Base-by-base conservation (phyloP, 1,284 basidiomycete genomes). In the Tremellales sp. region DNA sequence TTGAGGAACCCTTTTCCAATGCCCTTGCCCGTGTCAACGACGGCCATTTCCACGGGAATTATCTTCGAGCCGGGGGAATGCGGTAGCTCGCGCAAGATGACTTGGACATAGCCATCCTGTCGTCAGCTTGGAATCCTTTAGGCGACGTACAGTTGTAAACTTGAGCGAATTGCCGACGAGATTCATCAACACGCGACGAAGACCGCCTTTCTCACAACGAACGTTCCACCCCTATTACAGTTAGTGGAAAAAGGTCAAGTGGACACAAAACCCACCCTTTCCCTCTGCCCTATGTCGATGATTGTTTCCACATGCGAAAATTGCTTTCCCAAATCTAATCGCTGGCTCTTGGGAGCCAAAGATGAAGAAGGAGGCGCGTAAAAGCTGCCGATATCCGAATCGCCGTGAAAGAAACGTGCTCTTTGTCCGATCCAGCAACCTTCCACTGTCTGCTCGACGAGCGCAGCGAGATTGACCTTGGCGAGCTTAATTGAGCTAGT, bases 381-480 rank as follows among this genome's bases (percentile, higher is more conserved):
- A 25, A 93, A 85, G 58, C 86, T 91, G 19, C 93, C 93, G 53
- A 95, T 91, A 51, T 85, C 88, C 21, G 72, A 82, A 34, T 71
- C 82, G 54, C 83, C 79, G 53, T 78, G 74, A 49, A 81, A 79
- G 45, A 82, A 81, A 29, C 88, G 80, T 3, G 91, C 91, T 37
- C 87, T 82, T 64, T 91, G 85, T 6, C 93, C 92, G 39, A 97
- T 87, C 87, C 87, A 95, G 58, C 88, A 93, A 21, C 91, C 90
- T 63, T 97, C 92, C 24, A 93, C 85, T 1, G 91, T 92, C 63
- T 94, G 89, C 72, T 95, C 91, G n/a, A 95, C 81, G 9, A 97
- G 78, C 64, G 86, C 83, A 72, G 89, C 83, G 51, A 97, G 73
- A 69, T 97, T 86, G 47, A 90, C 85, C 51, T 77, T 80, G 54